Conservation (phyloP, 2,329 filamentous ascomycete genomes). For the Trichoderma simmonsii region DNA sequence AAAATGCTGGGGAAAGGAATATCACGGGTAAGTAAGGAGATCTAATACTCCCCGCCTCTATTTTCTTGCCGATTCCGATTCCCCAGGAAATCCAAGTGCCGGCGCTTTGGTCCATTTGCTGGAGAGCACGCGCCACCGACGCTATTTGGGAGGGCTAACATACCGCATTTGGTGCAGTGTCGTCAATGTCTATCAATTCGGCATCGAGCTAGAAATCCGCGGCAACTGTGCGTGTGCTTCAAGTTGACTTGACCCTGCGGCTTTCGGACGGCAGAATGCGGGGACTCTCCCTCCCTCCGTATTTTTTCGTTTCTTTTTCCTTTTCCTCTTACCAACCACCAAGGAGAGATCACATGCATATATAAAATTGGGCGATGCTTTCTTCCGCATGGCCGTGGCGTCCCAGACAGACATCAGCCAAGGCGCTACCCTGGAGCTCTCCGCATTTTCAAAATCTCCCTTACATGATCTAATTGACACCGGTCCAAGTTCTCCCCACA, state of each 20-base stretch:
- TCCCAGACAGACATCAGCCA: background rate
- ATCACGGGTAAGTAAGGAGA: background rate
- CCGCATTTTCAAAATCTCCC: background rate
- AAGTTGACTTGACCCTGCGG: background rate
- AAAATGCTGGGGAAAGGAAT: background rate
- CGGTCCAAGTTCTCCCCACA: background rate
- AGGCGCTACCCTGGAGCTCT: background rate
- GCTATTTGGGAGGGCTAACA: background rate
- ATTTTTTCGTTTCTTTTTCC: background rate
- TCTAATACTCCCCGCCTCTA: background rate
- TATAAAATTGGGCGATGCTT: background rate
- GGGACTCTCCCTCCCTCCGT: background rate
- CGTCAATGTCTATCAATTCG: background rate
- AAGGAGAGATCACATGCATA: background rate
- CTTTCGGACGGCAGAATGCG: too few relatives aligned
- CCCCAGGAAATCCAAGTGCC: background rate
- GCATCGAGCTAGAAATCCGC: background rate
- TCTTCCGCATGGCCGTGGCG: background rate
- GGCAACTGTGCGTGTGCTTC: background rate
- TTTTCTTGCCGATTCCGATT: slow-evolving; percentile 9
- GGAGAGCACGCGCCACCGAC: background rate
- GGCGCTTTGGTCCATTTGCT: background rate
- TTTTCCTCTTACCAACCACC: background rate
- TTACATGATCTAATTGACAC: background rate
- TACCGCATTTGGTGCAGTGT: background rate